Conservation (phyloP, 2,329 filamentous ascomycete genomes). For the Bimuria novae-zelandiae region DNA sequence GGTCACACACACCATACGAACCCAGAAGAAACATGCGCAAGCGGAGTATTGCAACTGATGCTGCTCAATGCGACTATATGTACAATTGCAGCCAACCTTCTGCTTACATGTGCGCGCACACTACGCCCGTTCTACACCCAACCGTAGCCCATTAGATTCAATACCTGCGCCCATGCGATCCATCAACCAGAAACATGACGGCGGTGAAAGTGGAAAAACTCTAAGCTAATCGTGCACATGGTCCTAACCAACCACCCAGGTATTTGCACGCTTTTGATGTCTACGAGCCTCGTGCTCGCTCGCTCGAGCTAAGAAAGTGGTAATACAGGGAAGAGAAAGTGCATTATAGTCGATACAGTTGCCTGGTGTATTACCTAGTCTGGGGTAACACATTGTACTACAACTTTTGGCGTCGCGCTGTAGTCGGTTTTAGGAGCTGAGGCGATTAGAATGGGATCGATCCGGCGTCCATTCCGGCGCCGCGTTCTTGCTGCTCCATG, state of each 20-base stretch:
- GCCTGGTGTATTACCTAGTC: slow-evolving; percentile 4
- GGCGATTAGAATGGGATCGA: slow-evolving; percentile 47
- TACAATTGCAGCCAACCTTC: slow-evolving; percentile 32
- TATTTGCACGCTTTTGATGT: slow-evolving; percentile 27
- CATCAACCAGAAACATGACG: slow-evolving; percentile 10
- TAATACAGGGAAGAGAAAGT: slow-evolving; percentile 49
- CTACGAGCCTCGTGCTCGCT: slow-evolving; percentile 29
- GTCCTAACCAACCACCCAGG: slow-evolving; percentile 34
- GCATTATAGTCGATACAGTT: slow-evolving; percentile 41
- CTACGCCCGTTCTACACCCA: slow-evolving; percentile 12
- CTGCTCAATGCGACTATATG: slow-evolving; percentile 38
- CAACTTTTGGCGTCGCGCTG: not conserved
- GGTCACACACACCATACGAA: not conserved
- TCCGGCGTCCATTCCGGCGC: slow-evolving; percentile 27
- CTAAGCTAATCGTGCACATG: slow-evolving; percentile 30
- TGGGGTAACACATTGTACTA: not conserved
- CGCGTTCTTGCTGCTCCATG: slow-evolving; percentile 47
- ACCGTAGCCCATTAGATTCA: slow-evolving; percentile 21
- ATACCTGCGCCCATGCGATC: slow-evolving; percentile 21
- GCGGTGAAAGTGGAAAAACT: slow-evolving; percentile 13
- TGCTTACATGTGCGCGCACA: slow-evolving; percentile 11
- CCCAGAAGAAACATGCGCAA: slow-evolving; percentile 11
- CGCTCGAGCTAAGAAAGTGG: slow-evolving; percentile 37
- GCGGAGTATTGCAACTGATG: slow-evolving; percentile 19
- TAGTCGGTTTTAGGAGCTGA: no score